Evolutionary conservation across 2,329 filamentous ascomycete genomes (phyloP).

Genomic region (Fusarium succisae): DNA sequence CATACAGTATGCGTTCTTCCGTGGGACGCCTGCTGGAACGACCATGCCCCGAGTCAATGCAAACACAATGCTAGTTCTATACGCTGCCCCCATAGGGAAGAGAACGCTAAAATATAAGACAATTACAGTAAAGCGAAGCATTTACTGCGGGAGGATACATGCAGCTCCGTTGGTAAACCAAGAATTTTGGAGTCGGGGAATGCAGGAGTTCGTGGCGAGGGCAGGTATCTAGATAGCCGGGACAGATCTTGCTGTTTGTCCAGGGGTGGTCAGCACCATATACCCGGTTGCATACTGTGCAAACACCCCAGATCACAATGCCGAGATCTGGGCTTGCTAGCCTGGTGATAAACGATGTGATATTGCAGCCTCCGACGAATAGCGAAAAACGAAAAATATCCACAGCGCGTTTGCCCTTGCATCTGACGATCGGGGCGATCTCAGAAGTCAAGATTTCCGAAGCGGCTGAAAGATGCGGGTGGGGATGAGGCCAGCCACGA

Average conservation of each 20-base stretch:
- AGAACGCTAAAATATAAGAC: background rate
- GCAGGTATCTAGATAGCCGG: background rate
- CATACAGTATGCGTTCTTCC: background rate
- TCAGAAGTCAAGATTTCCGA: background rate
- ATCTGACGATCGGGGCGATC: background rate
- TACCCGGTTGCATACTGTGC: background rate
- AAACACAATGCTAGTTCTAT: background rate
- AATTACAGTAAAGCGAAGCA: background rate
- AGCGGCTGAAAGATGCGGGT: background rate
- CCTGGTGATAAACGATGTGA: background rate
- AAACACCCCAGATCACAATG: background rate
- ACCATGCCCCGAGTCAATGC: background rate
- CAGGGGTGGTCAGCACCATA: background rate
- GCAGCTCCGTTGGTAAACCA: accelerated
- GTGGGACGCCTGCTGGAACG: background rate
- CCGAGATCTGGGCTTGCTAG: background rate
- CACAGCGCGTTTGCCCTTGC: background rate
- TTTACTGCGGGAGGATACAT: accelerated
- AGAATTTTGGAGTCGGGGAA: accelerated
- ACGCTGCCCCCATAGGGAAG: background rate
- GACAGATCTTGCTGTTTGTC: background rate
- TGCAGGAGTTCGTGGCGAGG: background rate
- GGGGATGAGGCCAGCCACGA: background rate
- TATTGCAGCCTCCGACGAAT: background rate
- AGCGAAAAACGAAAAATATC: background rate